These are phyloP conservation scores for Beverwykella pulmonaria DNA, from an alignment of 495 filamentous ascomycete genomes.

Conservation along the genomic window DNA sequence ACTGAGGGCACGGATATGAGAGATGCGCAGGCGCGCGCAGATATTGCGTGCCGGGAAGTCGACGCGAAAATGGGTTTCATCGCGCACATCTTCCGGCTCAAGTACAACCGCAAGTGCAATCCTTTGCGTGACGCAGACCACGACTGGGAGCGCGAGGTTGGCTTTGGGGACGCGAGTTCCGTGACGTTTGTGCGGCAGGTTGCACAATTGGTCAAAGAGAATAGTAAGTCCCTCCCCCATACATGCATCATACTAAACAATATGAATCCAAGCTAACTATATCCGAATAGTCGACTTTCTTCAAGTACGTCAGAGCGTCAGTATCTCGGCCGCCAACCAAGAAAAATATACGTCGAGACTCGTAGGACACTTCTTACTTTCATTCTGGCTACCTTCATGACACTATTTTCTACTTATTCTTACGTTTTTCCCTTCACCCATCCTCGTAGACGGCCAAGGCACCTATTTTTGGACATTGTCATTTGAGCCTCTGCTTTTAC, in stretches of 20 bases:
- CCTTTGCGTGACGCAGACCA: slow-evolving; percentile 34
- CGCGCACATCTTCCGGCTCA: slow-evolving; percentile 44
- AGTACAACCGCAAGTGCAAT: slow-evolving; percentile 45
- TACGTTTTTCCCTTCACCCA: background rate
- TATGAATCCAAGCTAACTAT: background rate
- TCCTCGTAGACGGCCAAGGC: no score
- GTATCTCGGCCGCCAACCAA: slow-evolving; percentile 41
- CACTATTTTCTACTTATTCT: background rate
- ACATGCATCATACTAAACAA: no score
- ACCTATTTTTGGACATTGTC: no score
- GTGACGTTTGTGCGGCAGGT: slow-evolving; percentile 40
- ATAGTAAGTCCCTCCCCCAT: slow-evolving; percentile 39
- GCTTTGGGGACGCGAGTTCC: slow-evolving; percentile 21
- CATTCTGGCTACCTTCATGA: slow-evolving; percentile 39
- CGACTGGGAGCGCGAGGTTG: slow-evolving; percentile 32
- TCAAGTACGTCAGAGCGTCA: slow-evolving; percentile 28
- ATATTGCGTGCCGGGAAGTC: slow-evolving; percentile 41
- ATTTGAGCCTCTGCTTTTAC: no score
- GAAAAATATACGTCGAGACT: slow-evolving; percentile 44
- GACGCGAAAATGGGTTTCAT: slow-evolving; percentile 44
- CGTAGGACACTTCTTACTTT: slow-evolving; percentile 44
- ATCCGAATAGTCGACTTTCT: slow-evolving; percentile 41
- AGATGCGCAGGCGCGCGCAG: slow-evolving; percentile 31
- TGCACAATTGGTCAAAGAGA: slow-evolving; percentile 40
- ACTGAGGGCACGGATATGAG: slow-evolving; percentile 22